phyloP scores from a whole-genome alignment of 495 filamentous ascomycete genomes.

The Penicillium soppii region DNA sequence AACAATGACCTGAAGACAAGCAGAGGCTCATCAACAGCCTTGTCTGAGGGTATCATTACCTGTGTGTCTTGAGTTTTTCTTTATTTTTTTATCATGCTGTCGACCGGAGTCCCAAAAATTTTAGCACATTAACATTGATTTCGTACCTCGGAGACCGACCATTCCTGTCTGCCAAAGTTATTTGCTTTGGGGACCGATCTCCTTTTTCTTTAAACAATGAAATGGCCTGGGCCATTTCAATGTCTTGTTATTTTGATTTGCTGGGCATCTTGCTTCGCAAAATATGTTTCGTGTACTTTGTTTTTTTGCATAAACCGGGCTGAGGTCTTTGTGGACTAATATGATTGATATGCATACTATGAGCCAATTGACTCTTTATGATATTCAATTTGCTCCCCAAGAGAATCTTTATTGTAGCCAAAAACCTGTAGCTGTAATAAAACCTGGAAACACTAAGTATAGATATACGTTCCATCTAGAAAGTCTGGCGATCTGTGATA shows the following conservation, averaged over 20 bases:
- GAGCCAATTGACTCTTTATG: constrained; percentile 2
- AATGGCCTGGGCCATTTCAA: not conserved
- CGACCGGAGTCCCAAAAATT: not conserved
- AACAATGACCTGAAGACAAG: constrained; percentile 15
- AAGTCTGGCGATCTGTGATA: too few relatives aligned
- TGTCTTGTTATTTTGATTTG: not conserved
- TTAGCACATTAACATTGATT: constrained; percentile 1
- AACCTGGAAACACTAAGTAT: too few relatives aligned
- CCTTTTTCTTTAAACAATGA: not conserved
- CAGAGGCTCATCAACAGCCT: constrained; percentile 16
- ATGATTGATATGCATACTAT: constrained; percentile 15
- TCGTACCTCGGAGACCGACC: not conserved
- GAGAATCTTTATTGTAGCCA: not conserved
- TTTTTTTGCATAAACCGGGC: constrained; percentile 20
- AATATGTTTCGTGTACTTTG: constrained; percentile 14
- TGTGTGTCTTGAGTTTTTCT: not conserved
- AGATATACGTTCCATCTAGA: too few relatives aligned
- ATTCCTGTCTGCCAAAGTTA: not conserved
- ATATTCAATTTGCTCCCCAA: not conserved
- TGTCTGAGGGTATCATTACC: constrained; percentile 12
- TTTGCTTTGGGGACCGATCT: not conserved
- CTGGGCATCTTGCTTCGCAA: constrained; percentile 1
- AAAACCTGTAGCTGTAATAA: not conserved
- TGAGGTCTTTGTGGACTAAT: constrained; percentile 11
- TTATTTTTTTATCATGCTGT: not conserved